Percentiles rank a stretch among this genome's conserved stretches.
Conservation (phyloP, 352 stramenopile genomes). For the Phytopythium delawarense region DNA sequence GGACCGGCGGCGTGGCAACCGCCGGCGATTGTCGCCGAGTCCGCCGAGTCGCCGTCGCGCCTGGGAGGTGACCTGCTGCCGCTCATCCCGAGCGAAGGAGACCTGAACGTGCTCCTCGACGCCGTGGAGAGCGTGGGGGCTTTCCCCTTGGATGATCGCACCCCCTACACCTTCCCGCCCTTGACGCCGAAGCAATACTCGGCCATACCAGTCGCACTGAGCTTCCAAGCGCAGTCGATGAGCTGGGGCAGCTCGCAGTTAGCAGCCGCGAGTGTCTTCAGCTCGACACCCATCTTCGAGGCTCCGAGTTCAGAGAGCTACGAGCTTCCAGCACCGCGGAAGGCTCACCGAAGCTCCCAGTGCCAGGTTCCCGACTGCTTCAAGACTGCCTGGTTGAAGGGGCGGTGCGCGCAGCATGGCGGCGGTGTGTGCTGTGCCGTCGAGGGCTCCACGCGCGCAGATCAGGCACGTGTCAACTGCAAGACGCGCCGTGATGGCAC, state of each 20-base stretch:
- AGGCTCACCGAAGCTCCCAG: not conserved
- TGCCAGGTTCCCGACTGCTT: not conserved
- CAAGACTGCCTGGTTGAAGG: not conserved
- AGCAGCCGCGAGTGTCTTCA: not conserved
- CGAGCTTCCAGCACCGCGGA: not conserved
- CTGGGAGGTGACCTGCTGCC: not conserved
- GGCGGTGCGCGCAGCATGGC: conserved; percentile 72
- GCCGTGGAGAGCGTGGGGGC: not conserved
- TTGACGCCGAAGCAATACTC: not conserved
- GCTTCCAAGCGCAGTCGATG: not conserved
- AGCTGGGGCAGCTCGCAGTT: not conserved
- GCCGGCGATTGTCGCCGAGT: not conserved
- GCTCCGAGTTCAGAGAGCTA: not conserved
- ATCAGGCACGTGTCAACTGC: conserved; percentile 71
- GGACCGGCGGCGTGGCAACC: not conserved
- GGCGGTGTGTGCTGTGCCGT: conserved; percentile 68
- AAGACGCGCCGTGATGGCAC: conserved; percentile 78
- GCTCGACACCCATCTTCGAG: too few relatives aligned
- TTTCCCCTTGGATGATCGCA: not conserved
- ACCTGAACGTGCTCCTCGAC: not conserved
- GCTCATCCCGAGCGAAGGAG: not conserved
- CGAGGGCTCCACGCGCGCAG: conserved; percentile 58
- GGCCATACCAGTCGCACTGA: not conserved
- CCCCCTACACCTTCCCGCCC: not conserved
- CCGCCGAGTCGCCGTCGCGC: not conserved